Percentiles rank a stretch among this genome's conserved stretches.
phyloP scores from a whole-genome alignment of 106 monocot species.

The Iris macrosiphon region DNA sequence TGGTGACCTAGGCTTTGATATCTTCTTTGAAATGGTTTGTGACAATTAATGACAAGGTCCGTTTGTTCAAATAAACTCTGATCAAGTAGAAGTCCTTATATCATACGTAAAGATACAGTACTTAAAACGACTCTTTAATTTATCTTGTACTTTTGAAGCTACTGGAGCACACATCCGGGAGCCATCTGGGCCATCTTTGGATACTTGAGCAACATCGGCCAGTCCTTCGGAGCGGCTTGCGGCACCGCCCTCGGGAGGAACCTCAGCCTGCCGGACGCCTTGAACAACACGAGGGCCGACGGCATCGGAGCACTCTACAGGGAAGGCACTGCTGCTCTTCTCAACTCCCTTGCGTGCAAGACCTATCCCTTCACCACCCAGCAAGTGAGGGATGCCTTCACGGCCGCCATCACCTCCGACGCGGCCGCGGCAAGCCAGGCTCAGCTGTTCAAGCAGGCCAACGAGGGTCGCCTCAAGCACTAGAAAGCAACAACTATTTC shows the following conservation, averaged over 20 bases:
- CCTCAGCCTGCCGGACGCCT: constrained; percentile 44
- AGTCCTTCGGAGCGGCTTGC: constrained; percentile 40
- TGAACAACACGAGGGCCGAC: constrained; percentile 51
- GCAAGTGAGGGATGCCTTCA: constrained; percentile 54
- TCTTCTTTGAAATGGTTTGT: too few relatives aligned
- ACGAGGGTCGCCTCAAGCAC: constrained; percentile 32
- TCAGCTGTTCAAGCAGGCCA: constrained; percentile 58
- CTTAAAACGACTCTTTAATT: neutral
- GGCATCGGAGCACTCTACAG: constrained; percentile 60
- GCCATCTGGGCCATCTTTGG: constrained; percentile 49
- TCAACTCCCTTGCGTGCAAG: constrained; percentile 58
- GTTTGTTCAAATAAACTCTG: neutral
- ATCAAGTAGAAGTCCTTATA: too few relatives aligned
- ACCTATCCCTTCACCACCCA: constrained; percentile 40
- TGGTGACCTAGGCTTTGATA: too few relatives aligned
- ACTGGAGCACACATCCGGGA: constrained; percentile 73
- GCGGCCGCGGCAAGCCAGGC: constrained; percentile 58
- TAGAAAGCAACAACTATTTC: too few relatives aligned
- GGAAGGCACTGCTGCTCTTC: constrained; percentile 62
- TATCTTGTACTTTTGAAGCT: constrained; percentile 25
- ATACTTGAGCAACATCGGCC: constrained; percentile 34
- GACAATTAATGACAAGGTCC: too few relatives aligned
- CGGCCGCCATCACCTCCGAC: constrained; percentile 26
- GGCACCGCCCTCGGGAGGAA: constrained; percentile 34
- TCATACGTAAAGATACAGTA: too few relatives aligned